Conservation (phyloP, 331 rosid genomes). For the Telfairia occidentalis region DNA sequence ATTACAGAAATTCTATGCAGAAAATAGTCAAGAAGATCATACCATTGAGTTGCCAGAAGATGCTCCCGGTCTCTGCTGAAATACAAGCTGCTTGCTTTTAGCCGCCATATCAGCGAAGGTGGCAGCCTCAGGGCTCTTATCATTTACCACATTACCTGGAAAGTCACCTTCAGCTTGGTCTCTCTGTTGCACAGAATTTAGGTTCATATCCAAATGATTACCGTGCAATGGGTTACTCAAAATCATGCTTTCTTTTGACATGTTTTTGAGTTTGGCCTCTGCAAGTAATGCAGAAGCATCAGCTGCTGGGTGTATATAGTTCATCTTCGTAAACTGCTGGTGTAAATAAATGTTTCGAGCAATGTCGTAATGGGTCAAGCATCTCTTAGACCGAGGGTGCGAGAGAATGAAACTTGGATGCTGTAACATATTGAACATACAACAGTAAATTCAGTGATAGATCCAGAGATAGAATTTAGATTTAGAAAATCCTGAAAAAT, state of each 20-base stretch:
- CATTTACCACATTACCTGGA: conserved; percentile 19
- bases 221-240: conserved; percentile 27
- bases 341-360: conserved; percentile 53
- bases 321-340: conserved; percentile 34
- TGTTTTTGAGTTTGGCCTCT: conserved; percentile 24
- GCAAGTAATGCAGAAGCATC: conserved; percentile 26
- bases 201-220: conserved; percentile 20
- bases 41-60: conserved; percentile 38
- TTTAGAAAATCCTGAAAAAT: conserved; percentile 5
- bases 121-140: conserved; percentile 20
- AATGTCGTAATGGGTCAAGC: conserved; percentile 53
- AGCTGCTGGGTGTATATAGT: conserved; percentile 20
- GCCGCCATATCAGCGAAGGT: conserved; percentile 25
- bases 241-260: conserved; percentile 21
- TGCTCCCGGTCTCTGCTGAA: conserved; percentile 27
- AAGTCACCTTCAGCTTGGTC: conserved; percentile 17
- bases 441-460: conserved; percentile 9
- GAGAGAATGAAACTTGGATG: conserved; percentile 22
- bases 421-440: conserved; percentile 30
- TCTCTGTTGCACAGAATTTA: conserved; percentile 17
- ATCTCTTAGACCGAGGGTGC: conserved; percentile 36
- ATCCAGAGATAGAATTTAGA: neutral
- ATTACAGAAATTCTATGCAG: neutral
- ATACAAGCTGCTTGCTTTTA: conserved; percentile 25
- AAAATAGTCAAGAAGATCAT: conserved; percentile 15